Evolutionary conservation across 2,329 filamentous ascomycete species (phyloP).

Genomic region (Pleoardoris graminearum): DNA sequence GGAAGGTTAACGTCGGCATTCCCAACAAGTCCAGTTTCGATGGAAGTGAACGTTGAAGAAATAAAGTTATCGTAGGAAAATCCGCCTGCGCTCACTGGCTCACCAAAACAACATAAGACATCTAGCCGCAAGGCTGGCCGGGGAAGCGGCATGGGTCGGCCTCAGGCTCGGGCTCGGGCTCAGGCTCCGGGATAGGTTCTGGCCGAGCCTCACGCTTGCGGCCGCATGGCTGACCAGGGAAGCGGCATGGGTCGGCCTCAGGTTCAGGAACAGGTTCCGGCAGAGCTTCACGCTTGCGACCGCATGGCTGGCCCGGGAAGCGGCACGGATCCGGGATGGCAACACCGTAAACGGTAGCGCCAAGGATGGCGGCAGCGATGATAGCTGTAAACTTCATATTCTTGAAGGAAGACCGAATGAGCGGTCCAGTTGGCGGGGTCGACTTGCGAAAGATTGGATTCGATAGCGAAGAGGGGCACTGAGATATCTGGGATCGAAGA

Average conservation of each 20-base stretch:
- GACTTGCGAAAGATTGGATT: constrained; percentile 13
- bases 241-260: constrained; percentile 18
- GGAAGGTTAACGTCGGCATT: background rate
- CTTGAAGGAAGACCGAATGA: constrained; percentile 20
- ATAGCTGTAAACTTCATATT: constrained; percentile 56
- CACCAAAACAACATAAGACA: no score
- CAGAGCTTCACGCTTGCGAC: constrained; percentile 42
- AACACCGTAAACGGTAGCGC: constrained; percentile 46
- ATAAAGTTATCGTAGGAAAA: background rate
- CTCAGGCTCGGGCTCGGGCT: background rate
- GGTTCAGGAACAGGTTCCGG: constrained; percentile 28
- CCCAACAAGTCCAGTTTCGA: background rate
- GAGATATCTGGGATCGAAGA: constrained; percentile 3
- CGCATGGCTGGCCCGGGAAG: constrained; percentile 30
- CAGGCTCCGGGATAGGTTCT: constrained; percentile 4
- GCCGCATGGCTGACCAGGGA: constrained; percentile 21
- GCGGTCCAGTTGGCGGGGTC: constrained; percentile 13
- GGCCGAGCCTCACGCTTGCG: constrained; percentile 33
- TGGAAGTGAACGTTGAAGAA: background rate
- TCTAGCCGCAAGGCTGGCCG: no score
- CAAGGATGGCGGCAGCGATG: constrained; percentile 47
- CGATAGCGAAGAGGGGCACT: constrained; percentile 14
- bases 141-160: background rate
- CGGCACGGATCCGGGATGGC: constrained; percentile 41
- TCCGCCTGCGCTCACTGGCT: background rate